Conservation (phyloP, 163 green algal genomes). For the Prototheca cutis region DNA sequence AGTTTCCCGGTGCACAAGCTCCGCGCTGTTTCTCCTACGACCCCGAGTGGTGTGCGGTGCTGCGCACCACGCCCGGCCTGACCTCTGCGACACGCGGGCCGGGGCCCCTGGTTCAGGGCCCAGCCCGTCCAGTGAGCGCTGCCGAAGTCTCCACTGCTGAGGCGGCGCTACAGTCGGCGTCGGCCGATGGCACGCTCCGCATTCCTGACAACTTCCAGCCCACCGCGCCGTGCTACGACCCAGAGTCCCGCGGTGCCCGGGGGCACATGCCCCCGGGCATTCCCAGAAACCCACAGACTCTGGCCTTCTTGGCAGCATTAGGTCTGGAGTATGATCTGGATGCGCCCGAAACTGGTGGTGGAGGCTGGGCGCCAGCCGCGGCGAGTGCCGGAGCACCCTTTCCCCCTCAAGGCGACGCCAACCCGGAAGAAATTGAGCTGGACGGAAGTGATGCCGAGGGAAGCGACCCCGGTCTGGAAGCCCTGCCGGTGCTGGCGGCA, state of each 20-base stretch:
- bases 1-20: conserved; percentile 56
- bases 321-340: conserved; percentile 65
- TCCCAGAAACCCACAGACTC: conserved; percentile 72
- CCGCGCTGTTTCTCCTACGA: conserved; percentile 81
- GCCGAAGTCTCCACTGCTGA: neutral
- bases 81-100: conserved; percentile 31
- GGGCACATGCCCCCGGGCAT: conserved; percentile 45
- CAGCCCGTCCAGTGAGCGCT: neutral
- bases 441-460: no score
- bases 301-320: conserved; percentile 62
- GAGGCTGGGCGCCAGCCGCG: neutral
- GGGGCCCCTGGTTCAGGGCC: conserved; percentile 18
- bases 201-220: conserved; percentile 50
- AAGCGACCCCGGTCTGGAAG: no score
- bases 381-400: neutral
- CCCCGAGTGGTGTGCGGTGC: conserved; percentile 85
- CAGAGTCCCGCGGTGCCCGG: conserved; percentile 7
- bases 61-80: conserved; percentile 61
- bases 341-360: no score
- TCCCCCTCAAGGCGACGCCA: conserved; percentile 1
- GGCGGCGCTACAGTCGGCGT: conserved; percentile 37
- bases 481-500: no score
- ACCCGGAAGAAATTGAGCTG: conserved; percentile 32
- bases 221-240: conserved; percentile 49
- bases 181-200: neutral